A percentile compares a stretch with the other conserved stretches of the same genome.
phyloP scores from a whole-genome alignment of 2,329 filamentous ascomycete genomes.

The Microdochium bolleyi region DNA sequence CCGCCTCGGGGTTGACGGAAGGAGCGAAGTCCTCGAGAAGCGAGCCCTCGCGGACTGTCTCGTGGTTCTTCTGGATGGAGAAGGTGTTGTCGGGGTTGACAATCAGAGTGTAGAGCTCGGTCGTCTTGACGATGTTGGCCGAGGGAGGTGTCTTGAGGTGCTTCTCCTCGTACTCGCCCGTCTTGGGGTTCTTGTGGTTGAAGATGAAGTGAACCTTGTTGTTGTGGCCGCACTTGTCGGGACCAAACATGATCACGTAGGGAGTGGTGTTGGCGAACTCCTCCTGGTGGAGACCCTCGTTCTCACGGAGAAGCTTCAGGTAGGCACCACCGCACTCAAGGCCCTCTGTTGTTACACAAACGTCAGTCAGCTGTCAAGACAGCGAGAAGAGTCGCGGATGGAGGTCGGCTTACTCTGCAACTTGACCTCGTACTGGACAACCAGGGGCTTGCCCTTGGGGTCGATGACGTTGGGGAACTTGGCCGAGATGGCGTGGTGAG shows the following conservation, averaged over 20 bases:
- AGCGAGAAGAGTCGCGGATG: background rate
- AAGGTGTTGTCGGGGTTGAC: constrained; percentile 96
- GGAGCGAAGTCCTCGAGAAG: constrained; percentile 92
- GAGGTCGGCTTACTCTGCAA: constrained; percentile 69
- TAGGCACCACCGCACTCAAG: constrained; percentile 98
- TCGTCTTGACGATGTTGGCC: constrained; percentile 84
- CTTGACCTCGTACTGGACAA: constrained; percentile 99
- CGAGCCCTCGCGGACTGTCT: constrained; percentile 79
- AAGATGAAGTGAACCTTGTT: constrained; percentile 99
- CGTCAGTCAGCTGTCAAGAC: constrained; percentile 20
- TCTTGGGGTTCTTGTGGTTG: constrained; percentile 99
- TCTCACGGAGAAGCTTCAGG: constrained; percentile 97
- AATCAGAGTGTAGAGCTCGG: constrained; percentile 92
- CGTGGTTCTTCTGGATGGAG: constrained; percentile 84
- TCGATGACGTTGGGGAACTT: constrained; percentile 96
- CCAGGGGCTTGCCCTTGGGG: constrained; percentile 93
- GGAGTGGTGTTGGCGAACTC: constrained; percentile 97
- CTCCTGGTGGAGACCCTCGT: constrained; percentile 91
- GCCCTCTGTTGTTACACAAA: constrained; percentile 51
- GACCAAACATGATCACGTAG: constrained; percentile 99
- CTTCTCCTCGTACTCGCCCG: constrained; percentile 99
- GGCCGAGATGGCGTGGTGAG: constrained; percentile 98
- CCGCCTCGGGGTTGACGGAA: constrained; percentile 85
- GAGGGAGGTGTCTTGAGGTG: constrained; percentile 79
- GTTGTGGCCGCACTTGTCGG: constrained; percentile 97